These are phyloP conservation scores for Exsudoporus floridanus DNA, from an alignment of 1,284 basidiomycete species.

Conservation along the genomic window DNA sequence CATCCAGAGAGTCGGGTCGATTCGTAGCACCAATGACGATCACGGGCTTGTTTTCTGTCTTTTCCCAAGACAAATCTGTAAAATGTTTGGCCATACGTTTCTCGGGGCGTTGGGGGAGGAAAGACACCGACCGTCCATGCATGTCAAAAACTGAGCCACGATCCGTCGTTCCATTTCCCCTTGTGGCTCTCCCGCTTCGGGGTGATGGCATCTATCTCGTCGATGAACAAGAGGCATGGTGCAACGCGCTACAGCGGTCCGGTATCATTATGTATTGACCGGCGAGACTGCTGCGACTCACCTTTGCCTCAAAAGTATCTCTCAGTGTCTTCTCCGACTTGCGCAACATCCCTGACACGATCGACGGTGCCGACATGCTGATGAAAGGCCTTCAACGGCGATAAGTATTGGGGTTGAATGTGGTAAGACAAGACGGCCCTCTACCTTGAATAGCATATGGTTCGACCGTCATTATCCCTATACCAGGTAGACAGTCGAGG, in stretches of 20 bases:
- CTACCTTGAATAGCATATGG: slow-evolving; percentile 70
- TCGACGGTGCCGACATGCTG: slow-evolving; percentile 88
- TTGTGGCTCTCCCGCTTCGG: slow-evolving; percentile 95
- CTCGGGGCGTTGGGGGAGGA: neutral
- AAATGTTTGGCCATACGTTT: neutral
- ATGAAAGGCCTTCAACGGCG: slow-evolving; percentile 94
- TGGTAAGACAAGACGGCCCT: neutral
- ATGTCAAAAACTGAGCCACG: slow-evolving; percentile 95
- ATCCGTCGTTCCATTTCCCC: slow-evolving; percentile 98
- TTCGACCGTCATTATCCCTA: slow-evolving; percentile 73
- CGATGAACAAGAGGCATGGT: slow-evolving; percentile 90
- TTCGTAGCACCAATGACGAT: slow-evolving; percentile 97
- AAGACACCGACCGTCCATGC: slow-evolving; percentile 82
- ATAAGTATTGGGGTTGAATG: slow-evolving; percentile 2
- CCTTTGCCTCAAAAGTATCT: slow-evolving; percentile 96
- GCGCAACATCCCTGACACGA: slow-evolving; percentile 97
- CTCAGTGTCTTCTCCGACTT: slow-evolving; percentile 95
- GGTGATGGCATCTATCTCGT: slow-evolving; percentile 98
- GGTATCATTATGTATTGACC: slow-evolving; percentile 1
- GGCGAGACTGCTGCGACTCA: neutral
- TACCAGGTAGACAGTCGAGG: slow-evolving; percentile 55
- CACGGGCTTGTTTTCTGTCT: slow-evolving; percentile 85
- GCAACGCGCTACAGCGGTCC: slow-evolving; percentile 63
- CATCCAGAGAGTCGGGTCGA: slow-evolving; percentile 91
- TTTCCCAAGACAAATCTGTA: slow-evolving; percentile 87